These are phyloP conservation scores for Mycena rosella DNA, from an alignment of 768 basidiomycete species.

Conservation along the genomic window DNA sequence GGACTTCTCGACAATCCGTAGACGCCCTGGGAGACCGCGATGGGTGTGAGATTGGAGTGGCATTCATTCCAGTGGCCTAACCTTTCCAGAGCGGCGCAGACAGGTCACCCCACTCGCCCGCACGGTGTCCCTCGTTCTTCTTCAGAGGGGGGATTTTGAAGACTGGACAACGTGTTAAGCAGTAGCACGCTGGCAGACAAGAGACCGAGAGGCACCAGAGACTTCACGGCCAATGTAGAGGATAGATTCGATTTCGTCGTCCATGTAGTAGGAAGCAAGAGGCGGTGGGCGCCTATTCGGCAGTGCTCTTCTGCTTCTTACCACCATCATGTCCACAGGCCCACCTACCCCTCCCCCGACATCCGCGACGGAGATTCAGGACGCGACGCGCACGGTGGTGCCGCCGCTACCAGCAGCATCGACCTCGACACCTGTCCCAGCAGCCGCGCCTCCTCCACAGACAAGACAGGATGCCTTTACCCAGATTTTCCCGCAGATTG, in stretches of 20 bases:
- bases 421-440: constrained; percentile 31
- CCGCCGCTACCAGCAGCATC: constrained; percentile 32
- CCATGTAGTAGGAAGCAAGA: constrained; percentile 38
- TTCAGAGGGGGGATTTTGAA: constrained; percentile 93
- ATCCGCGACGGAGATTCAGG: constrained; percentile 67
- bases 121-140: constrained; percentile 90
- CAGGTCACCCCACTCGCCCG: constrained; percentile 93
- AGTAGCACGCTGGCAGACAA: constrained; percentile 20
- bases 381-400: constrained; percentile 57
- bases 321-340: constrained; percentile 67
- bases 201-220: constrained; percentile 69
- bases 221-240: constrained; percentile 92
- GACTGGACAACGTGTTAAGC: constrained; percentile 60
- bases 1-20: constrained; percentile 87
- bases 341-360: constrained; percentile 76
- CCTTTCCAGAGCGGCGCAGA: constrained; percentile 92
- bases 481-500: constrained; percentile 58
- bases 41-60: constrained; percentile 12
- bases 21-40: constrained; percentile 49
- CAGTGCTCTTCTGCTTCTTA: constrained; percentile 10
- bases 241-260: constrained; percentile 91
- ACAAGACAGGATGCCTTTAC: constrained; percentile 56
- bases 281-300: constrained; percentile 48
- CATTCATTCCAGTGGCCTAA: background rate
- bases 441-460: constrained; percentile 31